Evolutionary conservation across 192 early-diverging fungal genomes (phyloP), one percentile per base, ranked within the genome.

Genomic region (Backusella luteola): DNA sequence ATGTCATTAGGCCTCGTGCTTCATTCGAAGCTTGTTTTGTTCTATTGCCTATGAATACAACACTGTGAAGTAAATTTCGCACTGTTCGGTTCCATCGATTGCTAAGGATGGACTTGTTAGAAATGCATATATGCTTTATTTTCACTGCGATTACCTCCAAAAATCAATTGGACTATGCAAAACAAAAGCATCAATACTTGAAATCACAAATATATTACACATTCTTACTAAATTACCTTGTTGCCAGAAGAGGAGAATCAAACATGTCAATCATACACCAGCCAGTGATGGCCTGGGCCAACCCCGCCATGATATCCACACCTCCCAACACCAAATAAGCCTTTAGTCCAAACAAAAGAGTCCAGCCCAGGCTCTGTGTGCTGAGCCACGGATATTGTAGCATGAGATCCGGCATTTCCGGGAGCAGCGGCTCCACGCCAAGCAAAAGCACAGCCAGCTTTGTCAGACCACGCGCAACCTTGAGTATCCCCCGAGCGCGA

Each of bases 181-280:
- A 68, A 35, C 2, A 36, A 68, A 34, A 68, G 21, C 42, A 17
- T 44, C 0, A 44, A 17, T 44, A 2, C 42, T 44, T 17, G 5
- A 15, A 12, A 44, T 17, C 15, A 5, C 1, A 17, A 44, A 4
- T 5, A 39, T 3, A 44, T 44, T 26, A 14, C 3, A 14, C 38
- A 39, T 11, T 39, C 0, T 39, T 39, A 11, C 9, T 12, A 67
- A 34, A 3, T 34, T 72, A 72, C 70, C 70, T 72, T 19, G 39
- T 49, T 26, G 70, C 39, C 11, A 72, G 29, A 17, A 72, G 17
- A n/a, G 70, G 42, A 5, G 41, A 46, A 35, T 72, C 70, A 72
- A 72, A 72, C 70, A 72, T 72, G 19, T 72, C 70, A 42, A 72
- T 26, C 70, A 72, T 72, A 34, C 42, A 34, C 44, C 39, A 49